Conservation (phyloP, 768 basidiomycete species). For the Pholiota conissans region DNA sequence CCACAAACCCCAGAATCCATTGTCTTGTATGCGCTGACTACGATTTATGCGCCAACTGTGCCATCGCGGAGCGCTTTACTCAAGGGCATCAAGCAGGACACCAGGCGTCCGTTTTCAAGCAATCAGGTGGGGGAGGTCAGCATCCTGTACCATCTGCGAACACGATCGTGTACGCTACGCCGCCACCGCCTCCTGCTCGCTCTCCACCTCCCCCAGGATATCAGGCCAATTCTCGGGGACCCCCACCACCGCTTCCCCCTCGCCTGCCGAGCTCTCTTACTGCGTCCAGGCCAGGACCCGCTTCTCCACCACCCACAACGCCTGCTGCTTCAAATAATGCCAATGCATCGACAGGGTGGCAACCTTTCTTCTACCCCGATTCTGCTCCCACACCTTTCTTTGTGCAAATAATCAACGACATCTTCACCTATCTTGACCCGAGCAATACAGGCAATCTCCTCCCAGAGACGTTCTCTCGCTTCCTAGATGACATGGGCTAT, state of each 20-base stretch:
- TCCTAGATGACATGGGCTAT: slow-evolving; percentile 12
- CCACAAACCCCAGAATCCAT: slow-evolving; percentile 6
- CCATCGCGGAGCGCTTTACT: slow-evolving; percentile 9
- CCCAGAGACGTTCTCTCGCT: slow-evolving; percentile 10
- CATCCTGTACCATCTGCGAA: background rate
- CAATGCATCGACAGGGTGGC: slow-evolving; percentile 2
- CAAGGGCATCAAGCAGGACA: slow-evolving; percentile 1
- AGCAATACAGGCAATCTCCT: slow-evolving; percentile 9
- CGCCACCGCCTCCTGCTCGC: background rate
- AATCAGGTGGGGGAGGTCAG: background rate
- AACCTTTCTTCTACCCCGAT: slow-evolving; percentile 10
- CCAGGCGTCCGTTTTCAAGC: slow-evolving; percentile 1
- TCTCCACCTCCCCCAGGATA: background rate
- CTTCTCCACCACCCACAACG: background rate
- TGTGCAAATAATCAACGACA: slow-evolving; percentile 10
- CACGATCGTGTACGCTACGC: background rate
- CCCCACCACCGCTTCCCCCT: background rate
- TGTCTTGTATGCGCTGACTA: slow-evolving; percentile 11
- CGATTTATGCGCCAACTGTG: no score
- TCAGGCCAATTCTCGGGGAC: background rate
- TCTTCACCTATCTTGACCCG: slow-evolving; percentile 11
- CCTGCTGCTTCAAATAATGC: no score
- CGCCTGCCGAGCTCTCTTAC: background rate
- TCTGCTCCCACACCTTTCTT: slow-evolving; percentile 2
- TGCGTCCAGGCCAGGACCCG: background rate